Evolutionary conservation across 345 rosid genomes (phyloP), one percentile per base, ranked within the genome.

Genomic region (Pseudoturritis turrita): DNA sequence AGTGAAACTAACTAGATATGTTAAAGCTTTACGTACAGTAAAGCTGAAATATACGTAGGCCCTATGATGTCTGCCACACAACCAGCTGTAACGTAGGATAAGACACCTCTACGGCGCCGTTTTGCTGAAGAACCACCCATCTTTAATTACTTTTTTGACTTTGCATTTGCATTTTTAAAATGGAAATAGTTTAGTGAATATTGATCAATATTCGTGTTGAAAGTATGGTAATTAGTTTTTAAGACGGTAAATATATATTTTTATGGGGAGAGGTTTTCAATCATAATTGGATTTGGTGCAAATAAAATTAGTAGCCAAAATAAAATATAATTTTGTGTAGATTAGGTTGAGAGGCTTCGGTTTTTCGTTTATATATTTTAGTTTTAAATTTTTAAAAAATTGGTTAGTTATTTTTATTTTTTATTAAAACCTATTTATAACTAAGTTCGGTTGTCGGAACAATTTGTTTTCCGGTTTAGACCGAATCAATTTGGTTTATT

Each of bases 81-180:
- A 62, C 44, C 71, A 69, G 75, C 71, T 70, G 75, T 49, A 76
- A 44, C n/a, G 47, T 70, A 76, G 75, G 75, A 76, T 36, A 76
- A 76, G 75, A 76, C 75, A 55, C 1, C 66, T 55, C 45, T 70
- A 76, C 79, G 79, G 75, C 79, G 79, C 79, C 79, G 75, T 70
- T 76, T 76, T 76, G 75, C 52, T 69, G 15, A 69, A 19, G 36
- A 76, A 61, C n/a, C 6, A 54, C 59, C 70, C 39, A 44, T 76
- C 70, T 76, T 65, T 75, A 45, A n/a, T 45, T 29, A 46, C 65
- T 53, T 62, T 76, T 53, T 62, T 76, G 75, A 70, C 79, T 62
- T 62, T 33, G n/a, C 25, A 1, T 22, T 61, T 25, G 5, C 44
- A 45, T 6, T 37, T 18, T 70, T 23, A 6, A 10, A 56, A n/a